Conservation (phyloP, 148 eudicot genomes). For the Cornus kousa region DNA sequence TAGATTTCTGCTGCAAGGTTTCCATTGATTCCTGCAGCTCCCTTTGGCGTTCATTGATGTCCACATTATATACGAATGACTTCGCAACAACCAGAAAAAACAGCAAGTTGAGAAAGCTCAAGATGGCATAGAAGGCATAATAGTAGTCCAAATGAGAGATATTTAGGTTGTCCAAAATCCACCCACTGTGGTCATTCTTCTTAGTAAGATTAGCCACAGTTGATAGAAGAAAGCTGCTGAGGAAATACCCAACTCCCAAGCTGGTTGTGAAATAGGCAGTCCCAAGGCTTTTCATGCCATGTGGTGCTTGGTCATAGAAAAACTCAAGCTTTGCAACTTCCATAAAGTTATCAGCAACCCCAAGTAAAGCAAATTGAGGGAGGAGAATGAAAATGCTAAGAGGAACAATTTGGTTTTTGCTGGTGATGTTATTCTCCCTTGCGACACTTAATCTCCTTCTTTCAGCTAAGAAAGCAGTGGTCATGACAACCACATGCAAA, state of each 20-base stretch:
- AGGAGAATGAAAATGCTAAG: conserved; percentile 20
- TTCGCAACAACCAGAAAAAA: conserved; percentile 24
- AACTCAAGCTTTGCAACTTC: conserved; percentile 31
- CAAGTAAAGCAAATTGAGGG: conserved; percentile 28
- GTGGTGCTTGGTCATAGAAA: conserved; percentile 38
- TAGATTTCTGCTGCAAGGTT: not conserved
- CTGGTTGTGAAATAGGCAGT: conserved; percentile 21
- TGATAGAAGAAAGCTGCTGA: conserved; percentile 24
- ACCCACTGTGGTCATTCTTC: conserved; percentile 20
- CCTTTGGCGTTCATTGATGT: conserved; percentile 7
- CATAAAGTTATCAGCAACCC: conserved; percentile 25
- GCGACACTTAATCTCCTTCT: conserved; percentile 13
- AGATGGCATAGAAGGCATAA: conserved; percentile 25
- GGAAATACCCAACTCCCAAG: conserved; percentile 27
- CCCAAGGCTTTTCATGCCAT: conserved; percentile 33
- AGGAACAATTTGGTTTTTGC: conserved; percentile 18
- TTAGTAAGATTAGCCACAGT: conserved; percentile 25
- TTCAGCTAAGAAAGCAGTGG: conserved; percentile 17
- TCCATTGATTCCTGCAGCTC: conserved; percentile 14
- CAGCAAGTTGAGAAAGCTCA: conserved; percentile 23
- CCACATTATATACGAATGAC: conserved; percentile 19
- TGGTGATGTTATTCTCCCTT: not conserved
- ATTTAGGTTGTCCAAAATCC: conserved; percentile 30
- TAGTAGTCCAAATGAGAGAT: conserved; percentile 27
- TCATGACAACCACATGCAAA: conserved; percentile 23